phyloP scores from a whole-genome alignment of 2,329 filamentous ascomycete species.

The Byssoonygena ceratinophila region DNA sequence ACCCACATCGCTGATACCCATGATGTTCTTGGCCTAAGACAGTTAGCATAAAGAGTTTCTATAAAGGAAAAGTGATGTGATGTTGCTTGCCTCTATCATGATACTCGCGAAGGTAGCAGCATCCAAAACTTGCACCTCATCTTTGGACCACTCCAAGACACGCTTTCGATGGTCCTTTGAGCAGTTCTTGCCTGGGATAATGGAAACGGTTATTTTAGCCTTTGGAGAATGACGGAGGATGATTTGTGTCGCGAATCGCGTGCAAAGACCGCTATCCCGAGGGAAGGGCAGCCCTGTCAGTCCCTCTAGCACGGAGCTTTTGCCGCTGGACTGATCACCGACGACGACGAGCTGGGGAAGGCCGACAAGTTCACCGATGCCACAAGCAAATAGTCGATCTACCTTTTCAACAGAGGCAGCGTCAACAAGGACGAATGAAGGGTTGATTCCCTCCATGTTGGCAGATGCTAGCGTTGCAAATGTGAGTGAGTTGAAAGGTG shows the following conservation, averaged over 20 bases:
- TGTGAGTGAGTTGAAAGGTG: background rate
- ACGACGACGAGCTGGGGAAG: constrained; percentile 20
- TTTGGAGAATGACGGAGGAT: constrained; percentile 28
- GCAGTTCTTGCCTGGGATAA: constrained; percentile 29
- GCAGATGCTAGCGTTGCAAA: background rate
- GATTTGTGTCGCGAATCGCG: constrained; percentile 40
- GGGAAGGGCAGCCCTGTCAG: constrained; percentile 15
- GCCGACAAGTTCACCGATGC: constrained; percentile 22
- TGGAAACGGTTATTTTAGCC: constrained; percentile 23
- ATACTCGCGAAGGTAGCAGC: constrained; percentile 19
- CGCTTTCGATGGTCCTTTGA: constrained; percentile 15
- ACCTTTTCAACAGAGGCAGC: constrained; percentile 26
- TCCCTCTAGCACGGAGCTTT: constrained; percentile 18
- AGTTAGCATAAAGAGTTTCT: background rate
- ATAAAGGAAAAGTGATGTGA: background rate
- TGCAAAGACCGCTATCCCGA: constrained; percentile 29
- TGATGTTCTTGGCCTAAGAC: constrained; percentile 20
- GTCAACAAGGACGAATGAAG: constrained; percentile 29
- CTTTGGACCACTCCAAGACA: constrained; percentile 18
- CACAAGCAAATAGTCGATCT: constrained; percentile 28
- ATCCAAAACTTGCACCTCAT: constrained; percentile 18
- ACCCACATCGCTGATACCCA: constrained; percentile 19
- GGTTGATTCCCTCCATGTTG: background rate
- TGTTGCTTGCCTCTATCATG: constrained; percentile 21
- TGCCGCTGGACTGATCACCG: constrained; percentile 17